Conservation (phyloP, 2,329 filamentous ascomycete genomes). For the Talaromyces sp. region DNA sequence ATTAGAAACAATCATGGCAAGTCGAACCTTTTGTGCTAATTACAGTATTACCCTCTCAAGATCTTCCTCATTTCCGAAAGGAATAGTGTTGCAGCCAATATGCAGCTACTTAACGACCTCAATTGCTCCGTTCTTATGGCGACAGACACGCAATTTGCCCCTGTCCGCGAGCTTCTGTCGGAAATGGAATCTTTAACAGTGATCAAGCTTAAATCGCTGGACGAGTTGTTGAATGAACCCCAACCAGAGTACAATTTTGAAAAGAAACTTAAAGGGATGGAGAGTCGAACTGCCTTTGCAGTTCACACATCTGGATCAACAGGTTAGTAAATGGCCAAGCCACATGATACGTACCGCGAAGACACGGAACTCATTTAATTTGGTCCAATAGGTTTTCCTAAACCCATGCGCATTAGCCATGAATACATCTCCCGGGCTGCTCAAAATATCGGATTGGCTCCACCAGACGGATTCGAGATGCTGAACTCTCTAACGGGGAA, state of each 20-base stretch:
- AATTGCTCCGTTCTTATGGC: constrained; percentile 5
- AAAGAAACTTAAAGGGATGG: background rate
- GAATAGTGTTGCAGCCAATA: constrained; percentile 5
- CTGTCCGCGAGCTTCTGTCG: background rate
- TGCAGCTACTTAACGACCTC: background rate
- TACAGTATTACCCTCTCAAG: background rate
- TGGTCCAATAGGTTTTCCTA: background rate
- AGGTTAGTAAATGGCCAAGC: background rate
- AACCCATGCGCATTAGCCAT: background rate
- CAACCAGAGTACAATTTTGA: background rate
- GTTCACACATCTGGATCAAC: constrained; percentile 11
- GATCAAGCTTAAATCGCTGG: background rate
- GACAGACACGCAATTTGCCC: background rate
- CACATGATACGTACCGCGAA: background rate
- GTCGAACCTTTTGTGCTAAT: background rate
- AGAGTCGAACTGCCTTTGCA: background rate
- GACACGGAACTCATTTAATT: background rate
- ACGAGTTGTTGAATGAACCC: background rate
- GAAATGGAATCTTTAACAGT: background rate
- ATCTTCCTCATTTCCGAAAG: constrained; percentile 7
- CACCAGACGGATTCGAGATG: constrained; percentile 1
- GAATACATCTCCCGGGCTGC: background rate
- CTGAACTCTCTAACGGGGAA: background rate
- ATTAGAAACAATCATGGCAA: background rate
- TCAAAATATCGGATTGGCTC: constrained; percentile 1